Base-by-base conservation (phyloP, 345 rosid species). In the Citrus cavaleriei region DNA sequence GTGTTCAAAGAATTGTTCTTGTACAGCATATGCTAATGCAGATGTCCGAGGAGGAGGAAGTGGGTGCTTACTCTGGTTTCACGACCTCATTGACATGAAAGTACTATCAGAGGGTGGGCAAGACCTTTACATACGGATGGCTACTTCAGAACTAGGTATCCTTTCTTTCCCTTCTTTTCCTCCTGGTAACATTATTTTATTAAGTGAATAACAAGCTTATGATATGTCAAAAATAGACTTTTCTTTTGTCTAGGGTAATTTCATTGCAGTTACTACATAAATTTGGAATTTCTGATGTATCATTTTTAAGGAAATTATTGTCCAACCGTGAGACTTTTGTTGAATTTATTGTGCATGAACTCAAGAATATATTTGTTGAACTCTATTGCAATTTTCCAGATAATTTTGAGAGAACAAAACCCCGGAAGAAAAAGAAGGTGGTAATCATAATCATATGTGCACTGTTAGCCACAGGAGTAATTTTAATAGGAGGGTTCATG, bases 61-160 rank as follows among this genome's bases (percentile, higher is more conserved):
- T 32, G 82, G 82, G 2, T 80, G 79, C 16, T 59, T 49, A n/a
- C 64, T 74, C 54, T 80, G 49, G 74, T 80, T 61, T 37, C 51
- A 51, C 3, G 63, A 80, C 3, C 35, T 80, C 30, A 9, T 70
- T 70, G 80, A 82, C 60, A 70, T 79, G 16, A 79, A 65, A 63
- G 72, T 64, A 18, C 67, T 68, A 3, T 24, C 22, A 6, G 2
- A 14, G 37, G 64, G 19, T 22, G 66, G 59, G 4, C 78, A 68
- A 67, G 67, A 68, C 10, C 55, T 77, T 59, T 73, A 73, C 60
- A n/a, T 78, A 28, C 64, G 71, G 24, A 58, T 62, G 25, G 79
- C 76, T 16, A 73, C 77, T 72, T 82, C 85, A 19, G 82, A 75
- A 82, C 8, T 70, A 46, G 78, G 78, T 72, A 57, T 10, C 49